Base-by-base conservation (phyloP, 140 eudicot genomes). In the Cichorium intybus region DNA sequence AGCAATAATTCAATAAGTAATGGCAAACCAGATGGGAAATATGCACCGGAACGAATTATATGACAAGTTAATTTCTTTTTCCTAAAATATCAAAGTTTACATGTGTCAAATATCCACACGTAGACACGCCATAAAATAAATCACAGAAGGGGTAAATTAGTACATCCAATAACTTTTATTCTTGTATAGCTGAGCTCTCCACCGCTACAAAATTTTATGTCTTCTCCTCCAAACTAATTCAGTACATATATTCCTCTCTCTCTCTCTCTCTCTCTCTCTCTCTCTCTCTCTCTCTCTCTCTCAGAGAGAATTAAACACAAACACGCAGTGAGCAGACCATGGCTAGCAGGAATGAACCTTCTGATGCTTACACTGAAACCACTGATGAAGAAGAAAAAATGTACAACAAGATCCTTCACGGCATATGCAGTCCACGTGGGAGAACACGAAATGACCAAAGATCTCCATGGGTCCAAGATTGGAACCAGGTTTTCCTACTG, bases 401-500 rank as follows among this genome's bases (percentile, higher is more conserved):
- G 17, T 16, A 31, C 7, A 52, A 26, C 14, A 20, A 48, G 1
- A 56, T 5, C 8, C 3, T 55, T 3, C 26, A 34, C 10, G 47
- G 45, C 43, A 29, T 51, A 50, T 70, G 62, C 54, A 37, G 74
- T 52, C 54, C 71, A 47, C 69, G 84, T 23, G 69, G 41, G 0
- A 21, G 60, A 17, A 78, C 78, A 7, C 52, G 50, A 17, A 49
- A 75, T 56, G 87, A 86, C 78, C 89, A 89, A 3, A 77, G 80
- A 34, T 75, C 89, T 18, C 18, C 77, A 46, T 84, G 97, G 95
- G 61, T 87, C 15, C 81, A 79, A 24, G 91, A 87, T 50, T 91
- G 96, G 97, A 87, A 91, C 72, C 72, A 85, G 53, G 84, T 85
- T 4, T 87, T 84, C 73, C 70, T 91, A 12, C 65, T 91, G 6